Conservation (phyloP, 306 rosid species). For the Cicer bijugum region DNA sequence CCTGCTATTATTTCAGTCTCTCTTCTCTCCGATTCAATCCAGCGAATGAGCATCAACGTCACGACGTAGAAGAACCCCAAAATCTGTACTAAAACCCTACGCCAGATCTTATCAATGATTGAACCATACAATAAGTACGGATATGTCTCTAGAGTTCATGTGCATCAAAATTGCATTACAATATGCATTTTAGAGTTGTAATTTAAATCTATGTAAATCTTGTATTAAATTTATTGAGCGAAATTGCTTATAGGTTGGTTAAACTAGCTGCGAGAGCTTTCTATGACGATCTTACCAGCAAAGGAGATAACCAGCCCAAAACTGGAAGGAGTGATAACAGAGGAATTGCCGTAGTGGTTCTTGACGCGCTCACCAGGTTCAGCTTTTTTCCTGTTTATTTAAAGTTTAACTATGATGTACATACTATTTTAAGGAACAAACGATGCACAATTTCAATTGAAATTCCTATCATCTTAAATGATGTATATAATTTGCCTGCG, state of each 20-base stretch:
- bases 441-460: background rate
- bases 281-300: constrained; percentile 81
- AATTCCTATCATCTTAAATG: background rate
- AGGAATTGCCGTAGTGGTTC: constrained; percentile 98
- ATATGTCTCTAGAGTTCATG: constrained; percentile 12
- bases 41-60: background rate
- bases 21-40: background rate
- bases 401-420: background rate
- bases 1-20: too few species aligned
- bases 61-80: background rate
- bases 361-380: constrained; percentile 95
- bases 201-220: background rate
- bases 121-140: constrained; percentile 69
- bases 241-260: constrained; percentile 67
- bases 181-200: background rate
- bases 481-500: background rate
- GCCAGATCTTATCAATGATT: constrained; percentile 38
- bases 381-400: constrained; percentile 18
- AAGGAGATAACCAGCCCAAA: constrained; percentile 93
- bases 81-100: constrained; percentile 3
- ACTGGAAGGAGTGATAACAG: constrained; percentile 88
- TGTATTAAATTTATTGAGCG: background rate
- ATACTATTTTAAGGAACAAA: background rate
- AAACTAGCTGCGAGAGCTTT: constrained; percentile 91
- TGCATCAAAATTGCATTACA: constrained; percentile 10